These are phyloP conservation scores for Mycosphaerella sp. DNA, from an alignment of 2,329 filamentous ascomycete species.

Conservation along the genomic window DNA sequence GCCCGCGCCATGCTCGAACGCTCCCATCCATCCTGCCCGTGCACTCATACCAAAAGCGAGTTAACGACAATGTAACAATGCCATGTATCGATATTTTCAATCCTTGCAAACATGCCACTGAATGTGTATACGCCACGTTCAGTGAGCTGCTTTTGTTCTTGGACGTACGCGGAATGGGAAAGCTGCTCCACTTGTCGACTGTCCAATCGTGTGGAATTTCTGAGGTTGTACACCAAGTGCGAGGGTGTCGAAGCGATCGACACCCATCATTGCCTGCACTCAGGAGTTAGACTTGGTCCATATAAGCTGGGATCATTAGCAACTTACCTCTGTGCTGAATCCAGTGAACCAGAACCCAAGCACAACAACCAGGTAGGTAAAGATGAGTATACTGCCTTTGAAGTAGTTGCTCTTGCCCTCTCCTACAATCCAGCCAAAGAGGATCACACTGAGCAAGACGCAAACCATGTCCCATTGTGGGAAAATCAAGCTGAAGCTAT, in stretches of 20 bases:
- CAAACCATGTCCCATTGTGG: slow-evolving; percentile 99
- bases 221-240: slow-evolving; percentile 17
- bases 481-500: slow-evolving; percentile 81
- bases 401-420: slow-evolving; percentile 99
- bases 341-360: slow-evolving; percentile 85
- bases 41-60: background rate
- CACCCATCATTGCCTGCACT: slow-evolving; percentile 22
- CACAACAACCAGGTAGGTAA: slow-evolving; percentile 88
- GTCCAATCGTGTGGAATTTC: slow-evolving; percentile 21
- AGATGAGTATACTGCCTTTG: slow-evolving; percentile 90
- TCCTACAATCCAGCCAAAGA: slow-evolving; percentile 95
- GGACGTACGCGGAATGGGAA: slow-evolving; percentile 3
- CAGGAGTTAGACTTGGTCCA: slow-evolving; percentile 5
- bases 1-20: background rate
- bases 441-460: slow-evolving; percentile 89
- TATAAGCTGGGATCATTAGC: background rate
- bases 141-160: background rate
- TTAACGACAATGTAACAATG: background rate
- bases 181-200: slow-evolving; percentile 18
- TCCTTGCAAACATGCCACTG: too few relatives aligned
- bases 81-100: too few relatives aligned
- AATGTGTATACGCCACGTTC: background rate
- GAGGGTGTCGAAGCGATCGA: slow-evolving; percentile 26
- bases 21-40: background rate
- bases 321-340: slow-evolving; percentile 48